Evolutionary conservation across 768 basidiomycete genomes (phyloP).

Genomic region (Calocybe indica): DNA sequence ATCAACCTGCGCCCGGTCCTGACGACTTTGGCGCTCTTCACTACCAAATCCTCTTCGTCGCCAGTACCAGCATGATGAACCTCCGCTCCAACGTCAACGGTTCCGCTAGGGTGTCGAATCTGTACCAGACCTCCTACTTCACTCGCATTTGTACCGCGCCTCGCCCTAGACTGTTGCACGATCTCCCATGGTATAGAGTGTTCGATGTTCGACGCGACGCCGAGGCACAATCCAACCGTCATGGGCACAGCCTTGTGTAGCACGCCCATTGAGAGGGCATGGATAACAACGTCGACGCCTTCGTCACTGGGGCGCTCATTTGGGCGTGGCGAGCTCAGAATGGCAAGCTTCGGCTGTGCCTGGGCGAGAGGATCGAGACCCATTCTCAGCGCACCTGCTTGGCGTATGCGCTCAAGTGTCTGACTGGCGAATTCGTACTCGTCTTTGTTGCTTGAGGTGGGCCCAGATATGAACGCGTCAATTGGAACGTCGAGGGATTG

Average conservation of each 20-base stretch:
- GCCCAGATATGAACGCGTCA: slow-evolving; percentile 16
- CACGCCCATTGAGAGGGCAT: slow-evolving; percentile 68
- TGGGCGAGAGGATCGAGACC: slow-evolving; percentile 55
- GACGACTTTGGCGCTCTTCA: slow-evolving; percentile 56
- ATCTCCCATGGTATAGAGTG: slow-evolving; percentile 52
- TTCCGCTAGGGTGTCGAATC: slow-evolving; percentile 61
- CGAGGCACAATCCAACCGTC: slow-evolving; percentile 67
- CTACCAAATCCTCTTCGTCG: slow-evolving; percentile 7
- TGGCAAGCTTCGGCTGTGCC: slow-evolving; percentile 68
- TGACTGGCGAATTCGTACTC: slow-evolving; percentile 6
- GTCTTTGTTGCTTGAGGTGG: slow-evolving; percentile 3
- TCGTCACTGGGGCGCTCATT: slow-evolving; percentile 15
- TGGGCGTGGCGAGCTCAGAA: slow-evolving; percentile 33
- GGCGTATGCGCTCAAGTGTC: slow-evolving; percentile 47
- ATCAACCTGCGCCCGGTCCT: slow-evolving; percentile 68
- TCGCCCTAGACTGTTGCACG: slow-evolving; percentile 22
- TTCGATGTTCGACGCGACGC: slow-evolving; percentile 52
- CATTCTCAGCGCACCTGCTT: slow-evolving; percentile 52
- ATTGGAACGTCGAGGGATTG: slow-evolving; percentile 30
- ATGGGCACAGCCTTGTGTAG: slow-evolving; percentile 67
- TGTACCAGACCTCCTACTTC: slow-evolving; percentile 27
- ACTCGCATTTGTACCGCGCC: slow-evolving; percentile 2
- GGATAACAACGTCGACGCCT: slow-evolving; percentile 44
- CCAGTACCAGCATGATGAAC: slow-evolving; percentile 33
- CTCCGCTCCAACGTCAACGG: slow-evolving; percentile 62